A percentile compares a stretch with the other conserved stretches of the same genome.
These are phyloP conservation scores for Leccinellum albellum DNA, from an alignment of 768 basidiomycete genomes.

Conservation along the genomic window DNA sequence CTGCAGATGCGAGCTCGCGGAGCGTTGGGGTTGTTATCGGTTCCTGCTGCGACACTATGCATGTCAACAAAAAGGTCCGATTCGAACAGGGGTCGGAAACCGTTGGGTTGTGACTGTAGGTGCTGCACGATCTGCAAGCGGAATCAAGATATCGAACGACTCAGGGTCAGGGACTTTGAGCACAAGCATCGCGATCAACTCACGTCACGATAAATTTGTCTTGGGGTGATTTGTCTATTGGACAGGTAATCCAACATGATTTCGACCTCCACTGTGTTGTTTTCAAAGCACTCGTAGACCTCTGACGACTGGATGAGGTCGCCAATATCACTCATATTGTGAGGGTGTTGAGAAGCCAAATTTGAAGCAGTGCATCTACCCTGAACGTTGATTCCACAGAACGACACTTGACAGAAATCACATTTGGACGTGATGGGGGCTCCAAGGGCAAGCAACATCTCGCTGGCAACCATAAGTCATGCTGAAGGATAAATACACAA, in stretches of 20 bases:
- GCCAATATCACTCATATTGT: constrained; percentile 61
- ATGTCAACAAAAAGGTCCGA: constrained; percentile 68
- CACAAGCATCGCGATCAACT: constrained; percentile 11
- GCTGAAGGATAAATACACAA: neutral
- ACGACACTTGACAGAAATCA: constrained; percentile 77
- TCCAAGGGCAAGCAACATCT: constrained; percentile 65
- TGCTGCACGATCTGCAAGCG: constrained; percentile 54
- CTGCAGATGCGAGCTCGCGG: constrained; percentile 66
- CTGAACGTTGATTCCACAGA: constrained; percentile 78
- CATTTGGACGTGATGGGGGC: constrained; percentile 81
- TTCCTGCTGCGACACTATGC: constrained; percentile 52
- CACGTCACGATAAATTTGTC: constrained; percentile 76
- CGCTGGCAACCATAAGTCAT: constrained; percentile 39
- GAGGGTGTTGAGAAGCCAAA: constrained; percentile 59
- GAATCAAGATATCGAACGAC: constrained; percentile 7
- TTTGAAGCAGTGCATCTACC: constrained; percentile 65
- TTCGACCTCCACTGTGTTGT: constrained; percentile 77
- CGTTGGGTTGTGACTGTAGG: constrained; percentile 56
- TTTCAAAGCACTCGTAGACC: constrained; percentile 76
- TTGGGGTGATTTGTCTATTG: constrained; percentile 56
- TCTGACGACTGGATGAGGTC: constrained; percentile 76
- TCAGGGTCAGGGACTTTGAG: neutral
- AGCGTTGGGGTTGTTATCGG: constrained; percentile 53
- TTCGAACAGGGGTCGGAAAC: constrained; percentile 66
- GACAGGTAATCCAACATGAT: constrained; percentile 80